phyloP scores from a whole-genome alignment of 1,284 basidiomycete species.

The Hypsizygus ulmarius region DNA sequence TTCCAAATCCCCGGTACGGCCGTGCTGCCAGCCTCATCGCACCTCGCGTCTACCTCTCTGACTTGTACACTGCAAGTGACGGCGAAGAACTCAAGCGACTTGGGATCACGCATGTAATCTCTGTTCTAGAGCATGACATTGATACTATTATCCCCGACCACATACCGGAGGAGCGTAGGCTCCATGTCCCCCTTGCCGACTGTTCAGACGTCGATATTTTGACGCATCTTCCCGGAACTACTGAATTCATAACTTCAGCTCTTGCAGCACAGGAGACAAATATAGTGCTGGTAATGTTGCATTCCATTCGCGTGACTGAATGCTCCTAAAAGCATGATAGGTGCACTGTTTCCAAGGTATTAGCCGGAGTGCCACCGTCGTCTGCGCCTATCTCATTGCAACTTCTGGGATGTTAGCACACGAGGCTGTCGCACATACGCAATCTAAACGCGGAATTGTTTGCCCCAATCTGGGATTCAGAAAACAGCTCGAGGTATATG shows the following conservation, averaged over 20 bases:
- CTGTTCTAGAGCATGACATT: slow-evolving; percentile 51
- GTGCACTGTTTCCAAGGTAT: slow-evolving; percentile 83
- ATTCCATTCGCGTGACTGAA: slow-evolving; percentile 23
- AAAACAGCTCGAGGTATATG: slow-evolving; percentile 55
- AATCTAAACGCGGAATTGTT: slow-evolving; percentile 54
- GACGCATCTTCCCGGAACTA: slow-evolving; percentile 56
- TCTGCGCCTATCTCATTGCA: slow-evolving; percentile 79
- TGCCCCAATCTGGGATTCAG: slow-evolving; percentile 68
- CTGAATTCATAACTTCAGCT: slow-evolving; percentile 60
- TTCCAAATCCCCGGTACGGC: slow-evolving; percentile 22
- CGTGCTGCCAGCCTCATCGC: slow-evolving; percentile 49
- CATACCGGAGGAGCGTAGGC: slow-evolving; percentile 43
- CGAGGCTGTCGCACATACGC: slow-evolving; percentile 55
- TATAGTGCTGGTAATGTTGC: slow-evolving; percentile 52
- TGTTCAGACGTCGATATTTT: slow-evolving; percentile 52
- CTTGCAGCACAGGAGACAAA: slow-evolving; percentile 51
- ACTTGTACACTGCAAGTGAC: slow-evolving; percentile 52
- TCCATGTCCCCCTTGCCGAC: slow-evolving; percentile 61
- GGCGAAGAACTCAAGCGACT: slow-evolving; percentile 44
- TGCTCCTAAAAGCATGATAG: slow-evolving; percentile 26
- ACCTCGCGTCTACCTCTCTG: slow-evolving; percentile 65
- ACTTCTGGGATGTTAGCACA: slow-evolving; percentile 50
- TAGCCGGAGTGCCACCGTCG: slow-evolving; percentile 77
- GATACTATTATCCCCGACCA: slow-evolving; percentile 43
- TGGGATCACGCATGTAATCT: slow-evolving; percentile 71